Base-by-base conservation (phyloP, 768 basidiomycete species). In the Tylopilus sp. region DNA sequence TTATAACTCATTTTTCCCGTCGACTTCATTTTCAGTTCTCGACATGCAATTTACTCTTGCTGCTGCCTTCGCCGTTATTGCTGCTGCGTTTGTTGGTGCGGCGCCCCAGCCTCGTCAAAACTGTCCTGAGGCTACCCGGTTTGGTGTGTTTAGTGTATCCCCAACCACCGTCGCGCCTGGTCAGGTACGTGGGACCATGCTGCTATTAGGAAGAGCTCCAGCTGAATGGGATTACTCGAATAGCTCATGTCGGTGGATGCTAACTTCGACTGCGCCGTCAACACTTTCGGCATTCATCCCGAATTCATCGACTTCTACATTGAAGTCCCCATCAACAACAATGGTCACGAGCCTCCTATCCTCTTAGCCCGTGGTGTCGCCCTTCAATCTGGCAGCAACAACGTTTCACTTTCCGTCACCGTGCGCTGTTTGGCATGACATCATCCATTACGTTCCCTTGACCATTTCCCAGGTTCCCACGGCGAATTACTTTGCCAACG, bases 221-320 rank as follows among this genome's bases (percentile, higher is more conserved):
- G 42, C 48, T 61, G 15, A 67, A 39, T 6, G 18, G 40, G 36
- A 36, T 36, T 3, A 36, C 15, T 17, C 15, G 33, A 4, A 9
- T 18, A 69, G 68, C 44, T 22, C 9, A 43, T 69, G 51, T 54
- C 55, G 3, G 47, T 68, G 20, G 52, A 35, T 1, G 48, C 63
- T 3, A 47, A 68, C 55, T 68, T 68, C 4, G 55, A n/a, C 11
- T 68, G 67, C 10, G 62, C 69, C 35, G 52, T 61, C 51, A 54
- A 56, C 30, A 42, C 4, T 47, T 57, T 58, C 12, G 55, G 52
- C 12, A 20, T 43, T n/a, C n/a, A 28, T 13, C 67, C 67, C 4
- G 38, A 58, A 50, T 68, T 45, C 48, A 68, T 58, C 50, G 67
- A 68, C 48, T 68, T 69, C 49, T 71, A 68, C 30, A 66, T 68